phyloP scores from a whole-genome alignment of 306 rosid genomes.

The Sophora flavescens region DNA sequence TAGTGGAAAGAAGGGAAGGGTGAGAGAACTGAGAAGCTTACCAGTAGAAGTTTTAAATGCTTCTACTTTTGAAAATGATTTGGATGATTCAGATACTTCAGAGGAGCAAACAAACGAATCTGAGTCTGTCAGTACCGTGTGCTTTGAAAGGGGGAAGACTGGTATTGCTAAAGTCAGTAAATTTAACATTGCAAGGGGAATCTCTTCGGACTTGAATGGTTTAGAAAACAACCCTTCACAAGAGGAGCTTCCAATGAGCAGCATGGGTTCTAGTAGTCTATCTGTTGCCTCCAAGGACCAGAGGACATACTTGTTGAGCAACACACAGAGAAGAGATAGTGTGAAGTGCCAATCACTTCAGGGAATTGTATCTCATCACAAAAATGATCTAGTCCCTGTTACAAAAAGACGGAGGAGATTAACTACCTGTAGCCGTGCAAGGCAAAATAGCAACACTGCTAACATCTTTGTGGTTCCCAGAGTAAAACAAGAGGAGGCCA shows the following conservation, averaged over 20 bases:
- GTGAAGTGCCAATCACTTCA: conserved; percentile 49
- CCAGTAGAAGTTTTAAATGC: conserved; percentile 58
- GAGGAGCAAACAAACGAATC: conserved; percentile 60
- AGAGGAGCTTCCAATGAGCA: conserved; percentile 48
- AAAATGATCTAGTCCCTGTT: conserved; percentile 49
- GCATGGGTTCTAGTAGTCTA: conserved; percentile 39
- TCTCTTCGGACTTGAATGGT: conserved; percentile 43
- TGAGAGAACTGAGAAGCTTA: conserved; percentile 77
- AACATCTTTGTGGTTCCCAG: conserved; percentile 49
- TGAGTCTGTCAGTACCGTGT: conserved; percentile 49
- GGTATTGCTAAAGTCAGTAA: conserved; percentile 42
- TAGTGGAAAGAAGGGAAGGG: conserved; percentile 50
- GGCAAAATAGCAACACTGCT: conserved; percentile 44
- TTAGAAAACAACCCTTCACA: conserved; percentile 52
- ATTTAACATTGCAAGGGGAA: conserved; percentile 41
- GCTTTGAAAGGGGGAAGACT: conserved; percentile 52
- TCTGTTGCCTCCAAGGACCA: conserved; percentile 45
- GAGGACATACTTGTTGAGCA: conserved; percentile 40
- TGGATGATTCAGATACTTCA: conserved; percentile 50
- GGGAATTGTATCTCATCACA: conserved; percentile 46
- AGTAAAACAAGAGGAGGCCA: conserved; percentile 42
- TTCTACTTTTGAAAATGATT: conserved; percentile 53
- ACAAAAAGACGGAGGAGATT: conserved; percentile 58
- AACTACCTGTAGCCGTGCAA: conserved; percentile 56
- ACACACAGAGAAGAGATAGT: conserved; percentile 42